A percentile compares a stretch with the other conserved stretches of the same genome.
Evolutionary conservation across 371 early-diverging fungal species (phyloP).

Genomic region (Mucor irregularis): DNA sequence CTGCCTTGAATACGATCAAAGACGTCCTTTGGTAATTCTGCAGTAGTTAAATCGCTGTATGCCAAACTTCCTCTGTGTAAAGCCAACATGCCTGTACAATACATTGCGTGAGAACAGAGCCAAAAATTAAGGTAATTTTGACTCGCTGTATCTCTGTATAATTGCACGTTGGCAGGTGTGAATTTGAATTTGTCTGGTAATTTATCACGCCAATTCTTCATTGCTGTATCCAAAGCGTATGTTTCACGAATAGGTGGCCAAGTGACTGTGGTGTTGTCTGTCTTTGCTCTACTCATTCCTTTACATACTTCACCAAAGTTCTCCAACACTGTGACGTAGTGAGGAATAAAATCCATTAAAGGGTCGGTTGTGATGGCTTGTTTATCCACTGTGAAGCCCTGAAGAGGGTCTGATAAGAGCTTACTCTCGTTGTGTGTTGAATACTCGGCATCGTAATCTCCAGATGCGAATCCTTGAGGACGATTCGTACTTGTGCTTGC

Average conservation of each 20-base stretch:
- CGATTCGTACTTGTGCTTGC: constrained; percentile 55
- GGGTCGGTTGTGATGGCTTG: constrained; percentile 30
- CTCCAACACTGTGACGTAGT: constrained; percentile 32
- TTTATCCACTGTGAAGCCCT: constrained; percentile 29
- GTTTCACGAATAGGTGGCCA: constrained; percentile 59
- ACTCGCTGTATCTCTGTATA: constrained; percentile 30
- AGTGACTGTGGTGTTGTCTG: constrained; percentile 23
- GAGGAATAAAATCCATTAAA: constrained; percentile 28
- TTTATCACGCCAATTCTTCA: constrained; percentile 34
- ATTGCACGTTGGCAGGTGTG: constrained; percentile 17
- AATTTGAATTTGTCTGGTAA: constrained; percentile 36
- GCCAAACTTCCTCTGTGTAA: constrained; percentile 48
- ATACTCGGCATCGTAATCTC: constrained; percentile 53
- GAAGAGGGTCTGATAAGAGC: constrained; percentile 35
- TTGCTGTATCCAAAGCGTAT: constrained; percentile 34
- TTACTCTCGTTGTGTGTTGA: constrained; percentile 53
- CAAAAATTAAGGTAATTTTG: constrained; percentile 38
- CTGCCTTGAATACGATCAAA: constrained; percentile 30
- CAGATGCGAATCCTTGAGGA: constrained; percentile 58
- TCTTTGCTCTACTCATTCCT: constrained; percentile 50
- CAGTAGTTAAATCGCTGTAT: constrained; percentile 31
- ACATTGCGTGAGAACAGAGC: constrained; percentile 43
- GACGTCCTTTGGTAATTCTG: constrained; percentile 16
- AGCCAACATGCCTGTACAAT: constrained; percentile 37
- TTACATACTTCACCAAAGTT: constrained; percentile 53